These are phyloP conservation scores for Rutstroemia sp. DNA, from an alignment of 2,329 filamentous ascomycete genomes.

Conservation along the genomic window DNA sequence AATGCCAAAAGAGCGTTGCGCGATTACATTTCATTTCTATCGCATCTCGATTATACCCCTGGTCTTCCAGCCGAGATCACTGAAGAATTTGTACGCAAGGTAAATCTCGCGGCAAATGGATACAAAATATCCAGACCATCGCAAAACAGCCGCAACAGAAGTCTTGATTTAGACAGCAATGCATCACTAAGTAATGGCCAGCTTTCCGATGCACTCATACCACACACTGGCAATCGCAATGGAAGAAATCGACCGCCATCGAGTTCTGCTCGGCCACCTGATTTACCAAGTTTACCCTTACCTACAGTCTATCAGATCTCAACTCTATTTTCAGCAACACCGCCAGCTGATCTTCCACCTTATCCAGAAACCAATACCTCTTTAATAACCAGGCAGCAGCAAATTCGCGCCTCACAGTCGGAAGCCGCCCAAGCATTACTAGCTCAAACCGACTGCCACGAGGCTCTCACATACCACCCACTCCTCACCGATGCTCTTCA, in stretches of 20 bases:
- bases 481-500: conserved; percentile 73
- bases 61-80: conserved; percentile 29
- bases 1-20: conserved; percentile 70
- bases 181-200: conserved; percentile 27
- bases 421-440: conserved; percentile 30
- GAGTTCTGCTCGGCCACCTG: conserved; percentile 19
- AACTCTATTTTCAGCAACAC: conserved; percentile 62
- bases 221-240: conserved; percentile 30
- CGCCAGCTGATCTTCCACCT: conserved; percentile 58
- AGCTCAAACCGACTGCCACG: conserved; percentile 41
- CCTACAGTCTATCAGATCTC: conserved; percentile 47
- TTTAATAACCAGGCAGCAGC: conserved; percentile 28
- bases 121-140: conserved; percentile 32
- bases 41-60: conserved; percentile 72
- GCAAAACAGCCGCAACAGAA: conserved; percentile 16
- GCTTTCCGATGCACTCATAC: conserved; percentile 37
- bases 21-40: conserved; percentile 67
- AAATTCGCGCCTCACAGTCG: conserved; percentile 26
- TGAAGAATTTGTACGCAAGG: conserved; percentile 45
- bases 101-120: conserved; percentile 48
- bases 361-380: conserved; percentile 46
- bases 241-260: conserved; percentile 27
- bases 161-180: conserved; percentile 27
- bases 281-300: conserved; percentile 39
- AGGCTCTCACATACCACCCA: conserved; percentile 73